Conservation (phyloP, 2,329 filamentous ascomycete genomes). For the Phialocephala sp. region DNA sequence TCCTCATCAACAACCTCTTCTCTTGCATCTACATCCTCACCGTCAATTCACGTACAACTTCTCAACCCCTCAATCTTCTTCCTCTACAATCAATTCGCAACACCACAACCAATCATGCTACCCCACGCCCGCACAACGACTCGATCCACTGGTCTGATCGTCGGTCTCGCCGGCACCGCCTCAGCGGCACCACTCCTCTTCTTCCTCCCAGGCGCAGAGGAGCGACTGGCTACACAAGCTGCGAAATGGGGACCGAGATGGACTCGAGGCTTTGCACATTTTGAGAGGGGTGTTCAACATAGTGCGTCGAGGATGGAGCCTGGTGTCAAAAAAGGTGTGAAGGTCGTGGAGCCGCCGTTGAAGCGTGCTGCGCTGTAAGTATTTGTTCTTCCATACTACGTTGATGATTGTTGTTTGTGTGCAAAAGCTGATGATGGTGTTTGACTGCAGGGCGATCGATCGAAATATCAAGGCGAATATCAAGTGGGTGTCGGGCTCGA, state of each 20-base stretch:
- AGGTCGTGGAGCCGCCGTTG: conserved; percentile 33
- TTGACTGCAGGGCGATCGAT: conserved; percentile 25
- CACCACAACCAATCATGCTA: neutral
- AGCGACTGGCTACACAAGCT: conserved; percentile 33
- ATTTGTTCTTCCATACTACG: neutral
- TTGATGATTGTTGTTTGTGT: neutral
- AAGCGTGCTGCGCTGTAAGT: conserved; percentile 37
- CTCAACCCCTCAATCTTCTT: neutral
- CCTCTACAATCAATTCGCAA: neutral
- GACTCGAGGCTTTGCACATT: conserved; percentile 29
- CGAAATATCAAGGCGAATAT: conserved; percentile 29
- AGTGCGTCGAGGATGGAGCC: conserved; percentile 29
- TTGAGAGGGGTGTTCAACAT: conserved; percentile 21
- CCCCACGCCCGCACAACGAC: conserved; percentile 2
- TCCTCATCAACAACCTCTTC: neutral
- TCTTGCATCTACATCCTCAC: neutral
- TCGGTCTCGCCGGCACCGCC: conserved; percentile 27
- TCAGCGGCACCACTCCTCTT: conserved; percentile 33
- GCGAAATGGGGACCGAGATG: conserved; percentile 36
- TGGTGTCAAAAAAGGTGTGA: conserved; percentile 24
- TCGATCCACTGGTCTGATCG: conserved; percentile 15
- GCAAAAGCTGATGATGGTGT: neutral
- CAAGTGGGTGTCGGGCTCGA: neutral
- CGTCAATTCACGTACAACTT: neutral
- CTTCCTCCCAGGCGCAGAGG: conserved; percentile 33